A percentile compares a stretch with the other conserved stretches of the same genome.
phyloP scores from a whole-genome alignment of 371 early-diverging fungal species.

The Mucor ambiguus region DNA sequence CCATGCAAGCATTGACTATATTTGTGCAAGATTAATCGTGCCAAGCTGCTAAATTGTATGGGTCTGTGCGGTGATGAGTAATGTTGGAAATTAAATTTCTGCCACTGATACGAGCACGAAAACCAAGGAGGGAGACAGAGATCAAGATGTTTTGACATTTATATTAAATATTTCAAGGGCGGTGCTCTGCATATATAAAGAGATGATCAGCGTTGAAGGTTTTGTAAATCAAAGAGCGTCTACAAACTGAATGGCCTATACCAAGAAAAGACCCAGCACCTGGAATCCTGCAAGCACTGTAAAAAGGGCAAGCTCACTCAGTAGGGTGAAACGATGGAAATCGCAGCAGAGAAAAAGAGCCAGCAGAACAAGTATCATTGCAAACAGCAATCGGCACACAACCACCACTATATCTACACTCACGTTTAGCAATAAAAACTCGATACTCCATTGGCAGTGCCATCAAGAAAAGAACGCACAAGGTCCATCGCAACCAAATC shows the following conservation, averaged over 20 bases:
- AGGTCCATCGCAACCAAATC: background rate
- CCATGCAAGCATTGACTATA: background rate
- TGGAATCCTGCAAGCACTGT: slow-evolving; percentile 1
- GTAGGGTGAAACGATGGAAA: slow-evolving; percentile 1
- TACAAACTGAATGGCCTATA: background rate
- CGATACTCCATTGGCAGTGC: background rate
- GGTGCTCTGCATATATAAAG: background rate
- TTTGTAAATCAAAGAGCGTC: background rate
- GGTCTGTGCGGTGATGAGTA: background rate
- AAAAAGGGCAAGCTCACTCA: background rate
- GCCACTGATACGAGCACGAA: background rate
- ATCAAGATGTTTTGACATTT: background rate
- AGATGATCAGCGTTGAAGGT: background rate
- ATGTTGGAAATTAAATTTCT: slow-evolving; percentile 1
- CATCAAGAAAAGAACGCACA: background rate
- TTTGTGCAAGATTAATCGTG: background rate
- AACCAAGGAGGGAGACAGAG: background rate
- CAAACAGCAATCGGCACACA: slow-evolving; percentile 9
- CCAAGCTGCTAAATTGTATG: background rate
- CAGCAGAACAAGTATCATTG: background rate
- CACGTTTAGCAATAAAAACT: background rate
- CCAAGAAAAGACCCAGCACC: slow-evolving; percentile 9
- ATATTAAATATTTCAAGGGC: background rate
- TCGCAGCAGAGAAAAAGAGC: background rate
- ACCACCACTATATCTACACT: slow-evolving; percentile 21